Percentiles rank a stretch among this genome's conserved stretches.
Evolutionary conservation across 371 early-diverging fungal species (phyloP).

Genomic region (Mortierella sp.): DNA sequence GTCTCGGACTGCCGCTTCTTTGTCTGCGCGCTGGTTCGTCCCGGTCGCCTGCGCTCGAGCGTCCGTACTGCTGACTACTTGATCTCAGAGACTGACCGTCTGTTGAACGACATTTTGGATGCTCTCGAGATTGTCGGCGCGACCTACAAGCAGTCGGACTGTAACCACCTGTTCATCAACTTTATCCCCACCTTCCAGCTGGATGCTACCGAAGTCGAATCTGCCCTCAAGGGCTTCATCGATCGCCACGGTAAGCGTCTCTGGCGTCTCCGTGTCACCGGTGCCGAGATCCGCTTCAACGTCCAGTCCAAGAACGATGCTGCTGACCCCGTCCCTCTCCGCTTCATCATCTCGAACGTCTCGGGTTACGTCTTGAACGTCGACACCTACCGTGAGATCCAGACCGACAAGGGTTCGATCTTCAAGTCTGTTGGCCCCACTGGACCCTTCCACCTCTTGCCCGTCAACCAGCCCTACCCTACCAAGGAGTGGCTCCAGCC

Average conservation of each 20-base stretch:
- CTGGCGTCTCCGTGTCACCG: slow-evolving; percentile 94
- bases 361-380: slow-evolving; percentile 94
- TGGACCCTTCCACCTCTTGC: slow-evolving; percentile 89
- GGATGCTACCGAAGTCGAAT: slow-evolving; percentile 86
- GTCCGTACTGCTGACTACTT: slow-evolving; percentile 93
- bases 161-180: slow-evolving; percentile 98
- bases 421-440: slow-evolving; percentile 83
- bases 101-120: slow-evolving; percentile 94
- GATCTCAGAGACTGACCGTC: slow-evolving; percentile 92
- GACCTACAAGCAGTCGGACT: slow-evolving; percentile 94
- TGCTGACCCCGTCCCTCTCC: slow-evolving; percentile 82
- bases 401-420: slow-evolving; percentile 77
- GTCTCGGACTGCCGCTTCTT: slow-evolving; percentile 96
- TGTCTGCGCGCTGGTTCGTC: slow-evolving; percentile 96
- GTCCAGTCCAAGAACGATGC: slow-evolving; percentile 74
- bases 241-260: slow-evolving; percentile 95
- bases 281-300: slow-evolving; percentile 95
- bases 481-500: slow-evolving; percentile 97
- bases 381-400: slow-evolving; percentile 92
- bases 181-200: slow-evolving; percentile 96
- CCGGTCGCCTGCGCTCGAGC: slow-evolving; percentile 83
- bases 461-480: slow-evolving; percentile 87
- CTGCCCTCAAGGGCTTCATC: slow-evolving; percentile 89
- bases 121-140: slow-evolving; percentile 92
- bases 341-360: slow-evolving; percentile 92